Base-by-base conservation (phyloP, 1,139 yeast species). In the Taiozyma sp. region DNA sequence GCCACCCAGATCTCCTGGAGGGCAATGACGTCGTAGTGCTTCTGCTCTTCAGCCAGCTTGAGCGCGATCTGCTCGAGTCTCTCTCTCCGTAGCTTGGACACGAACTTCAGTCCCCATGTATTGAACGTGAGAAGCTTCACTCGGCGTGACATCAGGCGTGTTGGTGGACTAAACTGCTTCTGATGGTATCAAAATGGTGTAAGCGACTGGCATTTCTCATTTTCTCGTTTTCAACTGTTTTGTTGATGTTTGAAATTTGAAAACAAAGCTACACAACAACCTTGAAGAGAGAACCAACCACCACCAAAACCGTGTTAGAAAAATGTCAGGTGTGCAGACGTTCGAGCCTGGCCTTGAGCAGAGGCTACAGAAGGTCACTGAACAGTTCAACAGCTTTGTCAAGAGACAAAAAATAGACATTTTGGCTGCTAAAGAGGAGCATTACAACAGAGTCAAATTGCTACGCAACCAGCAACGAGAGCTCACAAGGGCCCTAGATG, bases 1-100 rank as follows among this genome's bases (percentile, higher is more conserved):
- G 82, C 78, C 45, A 86, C 85, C 99, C 99, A 93, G 10, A 95
- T 77, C 66, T 93, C 99, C 66, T 93, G 99, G 24, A 93, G 72
- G 0, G 97, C 97, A 13, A 93, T 79, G 14, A 93, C 77, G 67
- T 93, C 97, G 67, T 86, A 90, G 30, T 76, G 74, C 26, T 76
- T 75, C 10, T 73, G 72, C 9, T 64, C 63, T 1, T 58, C 59
- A 0, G 84, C 80, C 8, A 93, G 68, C 48, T 78, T 71, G 44
- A 83, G 78, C 0, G 95, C 96, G 34, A 93, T 86, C 5, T 91
- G 96, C 29, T 63, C 66, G 28, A 93, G 72, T 46, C 99, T 73
- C 56, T 75, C 77, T 46, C 70, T 68, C 40, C 99, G 73, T 54
- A 71, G 71, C 60, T 84, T 85, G 21, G 97, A 84, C 4, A 93